Evolutionary conservation across 768 basidiomycete genomes (phyloP), one percentile per base, ranked within the genome.

Genomic region (Tulasnella sp.): DNA sequence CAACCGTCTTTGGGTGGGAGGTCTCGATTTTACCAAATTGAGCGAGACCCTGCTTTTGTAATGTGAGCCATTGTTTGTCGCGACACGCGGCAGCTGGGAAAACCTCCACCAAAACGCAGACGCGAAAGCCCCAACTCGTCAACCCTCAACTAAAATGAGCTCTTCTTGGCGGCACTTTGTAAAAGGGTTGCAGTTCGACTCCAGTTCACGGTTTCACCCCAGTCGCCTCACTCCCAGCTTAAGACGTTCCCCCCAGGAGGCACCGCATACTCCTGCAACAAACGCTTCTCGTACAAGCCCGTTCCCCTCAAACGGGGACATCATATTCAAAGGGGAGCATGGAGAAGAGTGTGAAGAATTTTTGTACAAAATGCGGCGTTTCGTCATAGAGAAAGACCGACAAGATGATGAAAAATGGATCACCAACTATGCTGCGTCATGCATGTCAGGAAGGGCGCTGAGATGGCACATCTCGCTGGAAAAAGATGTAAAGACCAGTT

Each of bases 331-430:
- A 45, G 40, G 71, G 2, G 40, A 19, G 31, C 17, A 17, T 25
- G 71, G 42, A 52, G 71, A 40, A 34, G 71, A 72, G 11, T 72
- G 40, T 17, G 71, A 72, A 11, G 40, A 31, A 25, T 72, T 72
- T 25, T n/a, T 72, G n/a, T 40, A 34, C 31, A 31, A 45, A 8
- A 17, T 72, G 3, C 40, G 71, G 11, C 40, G 40, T 8, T 3
- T 25, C 37, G 71, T 34, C 9, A 12, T 72, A 6, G 38, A 72
- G 22, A 52, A 31, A 12, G 71, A 40, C 31, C 37, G 40, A 34
- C 40, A 39, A 22, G 31, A 52, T 19, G 71, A 72, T 31, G 29
- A 71, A 25, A 36, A 39, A 31, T 71, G 69, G 71, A 72, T 72
- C 38, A n/a, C 42, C 34, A 40, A 40, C 29, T 52, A 39, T 25